phyloP scores from a whole-genome alignment of 1,284 basidiomycete species.

The Quambalaria eucalypti region DNA sequence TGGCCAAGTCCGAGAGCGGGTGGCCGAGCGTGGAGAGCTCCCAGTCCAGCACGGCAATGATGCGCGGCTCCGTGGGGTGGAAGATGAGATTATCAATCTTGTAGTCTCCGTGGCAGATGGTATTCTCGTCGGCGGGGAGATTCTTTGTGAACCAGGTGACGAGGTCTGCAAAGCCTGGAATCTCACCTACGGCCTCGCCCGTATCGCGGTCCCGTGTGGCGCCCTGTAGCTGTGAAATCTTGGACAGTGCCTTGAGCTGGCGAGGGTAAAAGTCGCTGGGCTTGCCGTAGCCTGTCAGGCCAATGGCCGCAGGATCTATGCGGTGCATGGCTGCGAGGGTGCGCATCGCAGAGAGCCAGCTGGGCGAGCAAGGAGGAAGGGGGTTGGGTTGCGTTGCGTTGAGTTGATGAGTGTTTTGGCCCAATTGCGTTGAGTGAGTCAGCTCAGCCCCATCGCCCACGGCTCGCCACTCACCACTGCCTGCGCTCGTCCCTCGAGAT shows the following conservation, averaged over 20 bases:
- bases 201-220: conserved; percentile 60
- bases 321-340: conserved; percentile 67
- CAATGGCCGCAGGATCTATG: conserved; percentile 61
- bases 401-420: conserved; percentile 60
- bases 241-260: conserved; percentile 74
- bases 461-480: conserved; percentile 57
- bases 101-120: conserved; percentile 89
- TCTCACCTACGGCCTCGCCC: conserved; percentile 51
- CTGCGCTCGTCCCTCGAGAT: conserved; percentile 54
- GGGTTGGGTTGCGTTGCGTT: neutral
- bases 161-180: conserved; percentile 66
- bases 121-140: conserved; percentile 59
- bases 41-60: conserved; percentile 94
- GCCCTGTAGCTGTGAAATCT: conserved; percentile 66
- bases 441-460: neutral
- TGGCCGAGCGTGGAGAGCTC: conserved; percentile 68
- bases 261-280: conserved; percentile 75
- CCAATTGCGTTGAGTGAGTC: conserved; percentile 51
- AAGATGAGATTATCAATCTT: conserved; percentile 94
- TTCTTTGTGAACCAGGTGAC: conserved; percentile 66
- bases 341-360: conserved; percentile 35
- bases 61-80: conserved; percentile 78
- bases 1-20: conserved; percentile 75
- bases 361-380: neutral
- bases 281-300: conserved; percentile 70